Evolutionary conservation across 2,329 filamentous ascomycete species (phyloP).

Genomic region (Zymoseptoria brevis): DNA sequence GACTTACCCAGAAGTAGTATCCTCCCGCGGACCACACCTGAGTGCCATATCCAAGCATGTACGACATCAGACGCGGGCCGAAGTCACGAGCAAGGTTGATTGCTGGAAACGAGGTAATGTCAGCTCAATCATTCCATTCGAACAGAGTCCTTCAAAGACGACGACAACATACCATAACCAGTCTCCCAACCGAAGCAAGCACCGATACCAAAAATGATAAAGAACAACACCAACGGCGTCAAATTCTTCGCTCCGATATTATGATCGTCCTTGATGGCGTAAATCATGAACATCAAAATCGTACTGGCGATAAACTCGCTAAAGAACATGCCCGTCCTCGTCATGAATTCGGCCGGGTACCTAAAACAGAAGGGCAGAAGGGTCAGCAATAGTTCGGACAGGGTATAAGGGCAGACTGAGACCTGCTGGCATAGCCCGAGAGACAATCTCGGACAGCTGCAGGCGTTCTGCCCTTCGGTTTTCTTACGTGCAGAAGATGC

Average conservation of each 20-base stretch:
- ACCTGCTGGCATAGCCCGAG: too few relatives aligned
- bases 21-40: constrained; percentile 60
- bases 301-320: constrained; percentile 62
- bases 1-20: constrained; percentile 60
- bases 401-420: too few relatives aligned
- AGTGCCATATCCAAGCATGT: constrained; percentile 58
- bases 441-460: too few relatives aligned
- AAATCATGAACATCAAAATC: constrained; percentile 64
- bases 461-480: too few relatives aligned
- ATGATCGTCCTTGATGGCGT: constrained; percentile 54
- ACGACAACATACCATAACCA: constrained; percentile 32
- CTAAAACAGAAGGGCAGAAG: too few relatives aligned
- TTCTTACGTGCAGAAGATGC: constrained; percentile 57
- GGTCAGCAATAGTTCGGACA: too few relatives aligned
- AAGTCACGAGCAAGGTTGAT: constrained; percentile 69
- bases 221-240: constrained; percentile 57
- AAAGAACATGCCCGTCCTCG: constrained; percentile 58
- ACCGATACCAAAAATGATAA: constrained; percentile 65
- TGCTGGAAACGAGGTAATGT: constrained; percentile 31
- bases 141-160: background rate
- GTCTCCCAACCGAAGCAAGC: constrained; percentile 70
- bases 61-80: constrained; percentile 56
- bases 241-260: constrained; percentile 52
- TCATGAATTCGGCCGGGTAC: constrained; percentile 51
- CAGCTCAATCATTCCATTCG: background rate